Conservation (phyloP, 2,329 filamentous ascomycete species). For the Alternaria burnsii region DNA sequence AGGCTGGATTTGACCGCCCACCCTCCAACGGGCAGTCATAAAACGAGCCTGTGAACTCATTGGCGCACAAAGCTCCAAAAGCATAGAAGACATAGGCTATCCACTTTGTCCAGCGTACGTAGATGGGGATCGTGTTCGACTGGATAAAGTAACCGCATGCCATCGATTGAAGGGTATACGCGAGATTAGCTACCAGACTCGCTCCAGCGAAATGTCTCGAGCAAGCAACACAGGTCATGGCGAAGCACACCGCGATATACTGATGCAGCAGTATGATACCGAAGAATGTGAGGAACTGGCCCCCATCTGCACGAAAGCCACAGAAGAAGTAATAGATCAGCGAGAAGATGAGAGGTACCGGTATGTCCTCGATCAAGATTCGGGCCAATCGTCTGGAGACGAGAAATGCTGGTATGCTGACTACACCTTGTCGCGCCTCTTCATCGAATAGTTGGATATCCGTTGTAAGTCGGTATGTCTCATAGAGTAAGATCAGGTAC, state of each 20-base stretch:
- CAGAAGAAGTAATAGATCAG: slow-evolving; percentile 81
- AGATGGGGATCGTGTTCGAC: slow-evolving; percentile 75
- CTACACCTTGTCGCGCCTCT: slow-evolving; percentile 76
- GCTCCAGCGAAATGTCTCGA: slow-evolving; percentile 74
- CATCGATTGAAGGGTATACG: slow-evolving; percentile 76
- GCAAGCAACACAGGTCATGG: slow-evolving; percentile 71
- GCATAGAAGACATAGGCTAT: slow-evolving; percentile 72
- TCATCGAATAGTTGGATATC: slow-evolving; percentile 81
- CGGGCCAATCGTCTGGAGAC: slow-evolving; percentile 74
- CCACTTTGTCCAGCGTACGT: slow-evolving; percentile 81
- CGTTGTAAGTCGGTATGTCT: slow-evolving; percentile 76
- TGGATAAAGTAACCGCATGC: slow-evolving; percentile 82
- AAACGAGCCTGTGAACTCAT: slow-evolving; percentile 76
- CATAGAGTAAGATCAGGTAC: slow-evolving; percentile 78
- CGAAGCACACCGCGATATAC: slow-evolving; percentile 76
- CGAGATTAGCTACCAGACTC: slow-evolving; percentile 75
- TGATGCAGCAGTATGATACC: slow-evolving; percentile 73
- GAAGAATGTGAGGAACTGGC: slow-evolving; percentile 77
- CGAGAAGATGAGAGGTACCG: slow-evolving; percentile 75
- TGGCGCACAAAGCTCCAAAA: slow-evolving; percentile 74
- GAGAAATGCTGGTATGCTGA: slow-evolving; percentile 73
- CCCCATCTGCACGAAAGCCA: slow-evolving; percentile 70
- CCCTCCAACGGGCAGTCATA: slow-evolving; percentile 75
- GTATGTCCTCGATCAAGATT: slow-evolving; percentile 74
- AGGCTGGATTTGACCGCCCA: slow-evolving; percentile 70